Base-by-base conservation (phyloP, 129 eudicot genomes). In the Saussurea involucrata region DNA sequence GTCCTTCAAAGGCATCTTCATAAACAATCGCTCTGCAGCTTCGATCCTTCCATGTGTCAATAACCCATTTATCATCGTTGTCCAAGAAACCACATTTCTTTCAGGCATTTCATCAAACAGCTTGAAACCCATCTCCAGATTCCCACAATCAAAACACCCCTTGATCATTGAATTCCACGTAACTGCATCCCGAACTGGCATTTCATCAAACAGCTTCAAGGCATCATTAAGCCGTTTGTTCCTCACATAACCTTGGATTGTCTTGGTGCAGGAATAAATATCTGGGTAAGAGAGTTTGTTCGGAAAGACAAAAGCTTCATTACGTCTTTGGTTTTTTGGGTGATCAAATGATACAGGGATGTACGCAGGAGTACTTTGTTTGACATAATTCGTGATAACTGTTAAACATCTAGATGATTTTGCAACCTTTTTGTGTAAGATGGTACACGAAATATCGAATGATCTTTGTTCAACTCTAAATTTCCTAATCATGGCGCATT, bases 111-210 rank as follows among this genome's bases (percentile, higher is more conserved):
- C 88, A 4, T 80, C 85, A 29, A 89, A 92, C 73, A 91, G 77
- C 80, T 71, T 85, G 82, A 76, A 34, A 60, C 88, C 97, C 72
- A 81, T 24, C 3, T 79, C 73, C 81, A 89, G 32, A 49, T 86
- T 44, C 79, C 90, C 96, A 81, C 87, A 85, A 63, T 84, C 87
- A 17, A 89, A 73, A 84, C 96, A 91, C 37, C 98, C 97, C 78
- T 91, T 91, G 27, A 91, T 75, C 91, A 93, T 89, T 17, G 85
- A 70, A 61, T 91, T 91, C 96, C 98, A 91, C 37, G 79, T 74
- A 42, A 91, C 87, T 2, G 68, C 76, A 75, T 90, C 98, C 25
- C 85, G 74, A 24, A 74, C 83, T 17, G 86, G 93, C 84, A 87
- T 89, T 85, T 84, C 73, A 3, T 85, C 96, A 68, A 92, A 92